Base-by-base conservation (phyloP, 1,139 yeast species). In the Kurtzmaniella natalensis region DNA sequence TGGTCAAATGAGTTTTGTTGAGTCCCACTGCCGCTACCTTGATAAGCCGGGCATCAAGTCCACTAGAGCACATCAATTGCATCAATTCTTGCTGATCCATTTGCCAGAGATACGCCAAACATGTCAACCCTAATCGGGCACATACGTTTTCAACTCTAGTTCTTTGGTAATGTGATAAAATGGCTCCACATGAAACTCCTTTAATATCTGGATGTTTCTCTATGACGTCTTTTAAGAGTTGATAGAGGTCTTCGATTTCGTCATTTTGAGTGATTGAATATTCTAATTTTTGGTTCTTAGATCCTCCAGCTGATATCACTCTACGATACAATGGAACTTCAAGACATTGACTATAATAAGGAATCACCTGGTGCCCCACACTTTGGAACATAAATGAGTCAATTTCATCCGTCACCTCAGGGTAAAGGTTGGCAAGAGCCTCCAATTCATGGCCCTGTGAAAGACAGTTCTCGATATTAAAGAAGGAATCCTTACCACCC, bases 351-450 rank as follows among this genome's bases (percentile, higher is more conserved):
- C 75, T 64, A 49, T 88, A 87, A 37, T 64, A 58, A 1, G 74
- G 71, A 4, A 92, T 70, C 3, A 86, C 76, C 45, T 83, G 87
- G 55, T 84, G 94, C 0, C 98, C 98, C n/a, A 92, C 98, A 0
- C 98, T 92, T 57, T 92, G 98, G 57, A 86, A 92, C 98, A 92
- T 92, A 55, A 83, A 92, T 36, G 96, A 85, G 57, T 92, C 96
- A 38, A 92, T 64, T 55, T 92, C 98, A 44, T 72, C 75, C 11
- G 50, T 45, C 15, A 58, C 53, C 7, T 67, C 64, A 2, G 98
- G 98, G 48, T 78, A 78, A 39, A 92, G 59, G 49, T 92, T 92
- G 0, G 88, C 98, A 33, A 92, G 57, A 0, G 96, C 96, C 0
- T 75, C 74, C 9, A 92, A 63, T 48, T 85, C 84, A 60, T 92